Percentiles rank a stretch among this genome's conserved stretches.
phyloP scores from a whole-genome alignment of 1,284 basidiomycete species.

The Exobasidium rhododendri region DNA sequence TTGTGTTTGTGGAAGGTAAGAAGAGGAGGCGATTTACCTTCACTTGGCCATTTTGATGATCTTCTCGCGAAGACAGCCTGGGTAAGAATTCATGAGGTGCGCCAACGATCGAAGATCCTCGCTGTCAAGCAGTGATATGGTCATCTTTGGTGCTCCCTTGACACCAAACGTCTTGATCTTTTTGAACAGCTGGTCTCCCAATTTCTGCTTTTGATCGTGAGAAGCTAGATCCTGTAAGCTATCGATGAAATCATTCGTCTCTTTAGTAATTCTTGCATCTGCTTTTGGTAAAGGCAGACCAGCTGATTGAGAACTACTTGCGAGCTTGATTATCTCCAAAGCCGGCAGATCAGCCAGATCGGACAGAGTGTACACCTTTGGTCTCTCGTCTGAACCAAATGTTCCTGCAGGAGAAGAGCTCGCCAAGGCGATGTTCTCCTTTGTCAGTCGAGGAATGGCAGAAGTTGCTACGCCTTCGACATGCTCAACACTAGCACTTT shows the following conservation, averaged over 20 bases:
- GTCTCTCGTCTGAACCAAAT: not conserved
- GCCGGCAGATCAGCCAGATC: slow-evolving; percentile 68
- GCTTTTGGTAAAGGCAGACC: slow-evolving; percentile 68
- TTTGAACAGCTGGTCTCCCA: slow-evolving; percentile 61
- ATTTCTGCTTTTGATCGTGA: slow-evolving; percentile 70
- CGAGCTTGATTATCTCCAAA: slow-evolving; percentile 62
- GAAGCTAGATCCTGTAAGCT: slow-evolving; percentile 64
- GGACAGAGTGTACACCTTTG: slow-evolving; percentile 34
- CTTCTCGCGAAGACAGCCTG: slow-evolving; percentile 70
- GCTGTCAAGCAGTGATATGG: slow-evolving; percentile 74
- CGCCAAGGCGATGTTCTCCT: slow-evolving; percentile 12
- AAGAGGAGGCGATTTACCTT: too few species aligned
- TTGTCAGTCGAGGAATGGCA: slow-evolving; percentile 20
- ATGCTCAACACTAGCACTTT: slow-evolving; percentile 19
- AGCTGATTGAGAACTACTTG: slow-evolving; percentile 55
- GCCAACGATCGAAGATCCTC: slow-evolving; percentile 78
- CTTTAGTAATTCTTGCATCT: slow-evolving; percentile 66
- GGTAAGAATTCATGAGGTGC: slow-evolving; percentile 82
- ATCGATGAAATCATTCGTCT: slow-evolving; percentile 76
- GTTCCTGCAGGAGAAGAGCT: slow-evolving; percentile 28
- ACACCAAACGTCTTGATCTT: slow-evolving; percentile 74
- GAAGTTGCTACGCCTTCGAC: slow-evolving; percentile 37
- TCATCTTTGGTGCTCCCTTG: slow-evolving; percentile 63
- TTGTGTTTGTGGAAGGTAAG: too few species aligned
- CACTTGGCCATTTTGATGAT: slow-evolving; percentile 14